These are phyloP conservation scores for Colletotrichum sp. DNA, from an alignment of 2,329 filamentous ascomycete genomes.

Conservation along the genomic window DNA sequence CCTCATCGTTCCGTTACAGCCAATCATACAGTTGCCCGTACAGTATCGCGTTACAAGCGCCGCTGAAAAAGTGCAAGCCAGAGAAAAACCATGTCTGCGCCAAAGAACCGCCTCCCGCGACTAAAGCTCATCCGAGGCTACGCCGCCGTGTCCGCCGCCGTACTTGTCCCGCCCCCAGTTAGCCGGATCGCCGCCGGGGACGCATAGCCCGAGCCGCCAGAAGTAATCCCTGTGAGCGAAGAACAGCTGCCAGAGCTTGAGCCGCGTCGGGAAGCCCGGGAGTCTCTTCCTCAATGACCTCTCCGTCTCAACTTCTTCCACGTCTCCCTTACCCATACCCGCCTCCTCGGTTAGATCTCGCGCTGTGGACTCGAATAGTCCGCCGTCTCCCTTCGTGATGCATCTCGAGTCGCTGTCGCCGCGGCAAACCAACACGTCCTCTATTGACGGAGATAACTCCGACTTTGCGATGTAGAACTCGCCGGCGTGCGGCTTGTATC, in stretches of 20 bases:
- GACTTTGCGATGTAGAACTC: slow-evolving; percentile 85
- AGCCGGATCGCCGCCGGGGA: slow-evolving; percentile 77
- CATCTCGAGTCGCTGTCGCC: slow-evolving; percentile 77
- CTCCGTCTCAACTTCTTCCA: background rate
- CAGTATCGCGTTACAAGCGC: background rate
- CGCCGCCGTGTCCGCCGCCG: slow-evolving; percentile 14
- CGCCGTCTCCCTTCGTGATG: slow-evolving; percentile 64
- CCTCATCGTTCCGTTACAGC: background rate
- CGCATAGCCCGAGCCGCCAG: slow-evolving; percentile 87
- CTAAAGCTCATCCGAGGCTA: slow-evolving; percentile 16
- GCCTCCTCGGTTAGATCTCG: slow-evolving; percentile 24
- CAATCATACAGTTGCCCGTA: background rate
- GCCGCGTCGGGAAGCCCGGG: slow-evolving; percentile 60
- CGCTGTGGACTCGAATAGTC: slow-evolving; percentile 29
- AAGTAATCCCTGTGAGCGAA: slow-evolving; percentile 98
- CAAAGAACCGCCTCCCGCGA: background rate
- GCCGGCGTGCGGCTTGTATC: slow-evolving; percentile 82
- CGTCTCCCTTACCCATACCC: background rate
- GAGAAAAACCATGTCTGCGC: background rate
- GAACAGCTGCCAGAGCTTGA: slow-evolving; percentile 90
- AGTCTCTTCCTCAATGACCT: slow-evolving; percentile 46
- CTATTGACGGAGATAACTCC: slow-evolving; percentile 68
- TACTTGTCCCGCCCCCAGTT: slow-evolving; percentile 65
- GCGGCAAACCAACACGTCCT: slow-evolving; percentile 73
- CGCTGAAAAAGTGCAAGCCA: background rate